These are phyloP conservation scores for Trichoderma semiorbis DNA, from an alignment of 2,329 filamentous ascomycete genomes.

Conservation along the genomic window DNA sequence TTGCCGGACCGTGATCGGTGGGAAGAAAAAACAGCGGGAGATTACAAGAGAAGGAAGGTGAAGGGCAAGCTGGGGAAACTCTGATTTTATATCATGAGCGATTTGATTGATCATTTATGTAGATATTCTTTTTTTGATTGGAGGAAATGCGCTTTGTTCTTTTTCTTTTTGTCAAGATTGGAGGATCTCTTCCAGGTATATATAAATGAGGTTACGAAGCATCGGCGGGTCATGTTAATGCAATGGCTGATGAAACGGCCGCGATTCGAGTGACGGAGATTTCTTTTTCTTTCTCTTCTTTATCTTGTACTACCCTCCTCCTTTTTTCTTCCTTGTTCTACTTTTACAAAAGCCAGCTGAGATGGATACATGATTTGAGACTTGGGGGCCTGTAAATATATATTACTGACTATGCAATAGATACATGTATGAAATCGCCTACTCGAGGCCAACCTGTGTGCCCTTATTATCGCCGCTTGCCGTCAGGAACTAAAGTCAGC, in stretches of 20 bases:
- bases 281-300: background rate
- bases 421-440: background rate
- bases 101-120: slow-evolving; percentile 14
- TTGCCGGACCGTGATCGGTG: slow-evolving; percentile 40
- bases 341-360: background rate
- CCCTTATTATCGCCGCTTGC: background rate
- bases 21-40: background rate
- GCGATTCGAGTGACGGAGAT: background rate
- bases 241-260: slow-evolving; percentile 5
- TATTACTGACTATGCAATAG: background rate
- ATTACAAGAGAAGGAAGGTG: background rate
- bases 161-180: slow-evolving; percentile 15
- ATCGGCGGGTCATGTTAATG: slow-evolving; percentile 5
- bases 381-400: background rate
- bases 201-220: slow-evolving; percentile 13
- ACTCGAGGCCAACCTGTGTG: background rate
- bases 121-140: slow-evolving; percentile 14
- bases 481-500: background rate
- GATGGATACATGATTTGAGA: background rate
- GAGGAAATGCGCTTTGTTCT: slow-evolving; percentile 12
- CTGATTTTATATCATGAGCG: slow-evolving; percentile 13
- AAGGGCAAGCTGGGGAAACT: background rate
- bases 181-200: slow-evolving; percentile 4
- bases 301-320: background rate
- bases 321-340: background rate